Percentiles rank a stretch among this genome's conserved stretches.
These are phyloP conservation scores for Agaricus subrufescens DNA, from an alignment of 768 basidiomycete species.

Conservation along the genomic window DNA sequence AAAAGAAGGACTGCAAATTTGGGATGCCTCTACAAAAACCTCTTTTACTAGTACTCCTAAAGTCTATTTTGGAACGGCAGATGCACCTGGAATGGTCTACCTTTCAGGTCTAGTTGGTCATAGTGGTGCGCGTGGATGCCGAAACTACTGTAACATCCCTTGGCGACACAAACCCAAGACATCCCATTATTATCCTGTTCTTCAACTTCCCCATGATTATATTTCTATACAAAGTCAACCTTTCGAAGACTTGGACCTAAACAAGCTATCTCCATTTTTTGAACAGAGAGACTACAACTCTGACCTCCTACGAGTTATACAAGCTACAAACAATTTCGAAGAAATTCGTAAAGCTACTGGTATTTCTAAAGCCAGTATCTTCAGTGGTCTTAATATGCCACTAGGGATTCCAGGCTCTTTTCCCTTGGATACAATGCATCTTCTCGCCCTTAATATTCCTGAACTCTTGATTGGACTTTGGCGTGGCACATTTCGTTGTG, in stretches of 20 bases:
- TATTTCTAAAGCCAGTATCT: slow-evolving; percentile 28
- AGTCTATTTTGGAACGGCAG: slow-evolving; percentile 23
- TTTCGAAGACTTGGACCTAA: neutral
- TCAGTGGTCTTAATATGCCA: slow-evolving; percentile 24
- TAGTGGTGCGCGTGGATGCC: slow-evolving; percentile 10
- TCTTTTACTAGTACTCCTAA: slow-evolving; percentile 16
- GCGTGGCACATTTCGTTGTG: slow-evolving; percentile 25
- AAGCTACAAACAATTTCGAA: slow-evolving; percentile 15
- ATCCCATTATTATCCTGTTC: slow-evolving; percentile 27
- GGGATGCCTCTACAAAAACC: slow-evolving; percentile 18
- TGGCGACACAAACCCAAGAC: neutral
- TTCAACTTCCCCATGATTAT: slow-evolving; percentile 21
- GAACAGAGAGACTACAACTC: neutral
- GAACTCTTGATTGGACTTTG: slow-evolving; percentile 32
- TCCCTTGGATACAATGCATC: slow-evolving; percentile 37
- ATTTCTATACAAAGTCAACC: slow-evolving; percentile 11
- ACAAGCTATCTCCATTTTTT: neutral
- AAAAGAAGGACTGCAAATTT: slow-evolving; percentile 25
- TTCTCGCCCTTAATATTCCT: slow-evolving; percentile 26
- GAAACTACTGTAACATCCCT: neutral
- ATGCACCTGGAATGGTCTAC: slow-evolving; percentile 27
- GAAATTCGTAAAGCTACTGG: slow-evolving; percentile 26
- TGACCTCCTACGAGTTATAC: neutral
- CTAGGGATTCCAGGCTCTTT: slow-evolving; percentile 31
- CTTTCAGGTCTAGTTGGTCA: slow-evolving; percentile 32